These are phyloP conservation scores for Albophoma yamanashiensis DNA, from an alignment of 2,329 filamentous ascomycete genomes.

Conservation along the genomic window DNA sequence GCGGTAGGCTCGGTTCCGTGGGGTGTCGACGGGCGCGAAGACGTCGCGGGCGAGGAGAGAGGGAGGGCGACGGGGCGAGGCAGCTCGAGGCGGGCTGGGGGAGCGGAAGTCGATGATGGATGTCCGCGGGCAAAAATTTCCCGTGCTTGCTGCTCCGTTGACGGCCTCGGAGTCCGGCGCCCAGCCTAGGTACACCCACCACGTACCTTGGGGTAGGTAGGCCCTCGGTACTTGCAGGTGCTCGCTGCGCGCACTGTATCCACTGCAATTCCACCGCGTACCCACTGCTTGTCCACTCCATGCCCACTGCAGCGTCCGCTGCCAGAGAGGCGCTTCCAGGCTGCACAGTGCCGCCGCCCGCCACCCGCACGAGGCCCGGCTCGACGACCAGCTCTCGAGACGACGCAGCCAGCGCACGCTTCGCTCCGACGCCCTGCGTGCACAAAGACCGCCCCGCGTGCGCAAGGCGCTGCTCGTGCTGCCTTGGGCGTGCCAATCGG, in stretches of 20 bases:
- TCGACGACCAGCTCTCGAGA: neutral
- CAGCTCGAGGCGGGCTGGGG: neutral
- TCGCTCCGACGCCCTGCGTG: too few relatives aligned
- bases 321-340: too few relatives aligned
- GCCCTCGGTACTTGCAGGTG: too few relatives aligned
- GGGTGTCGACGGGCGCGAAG: neutral
- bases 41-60: neutral
- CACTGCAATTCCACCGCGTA: too few relatives aligned
- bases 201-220: too few relatives aligned
- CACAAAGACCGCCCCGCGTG: too few relatives aligned
- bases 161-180: slow-evolving; percentile 24
- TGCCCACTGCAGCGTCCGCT: too few relatives aligned
- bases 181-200: too few relatives aligned
- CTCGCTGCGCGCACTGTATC: neutral
- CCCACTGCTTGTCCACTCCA: too few relatives aligned
- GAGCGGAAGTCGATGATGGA: slow-evolving; percentile 8
- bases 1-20: neutral
- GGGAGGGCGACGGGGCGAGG: neutral
- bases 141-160: slow-evolving; percentile 20
- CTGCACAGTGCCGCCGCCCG: neutral
- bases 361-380: neutral
- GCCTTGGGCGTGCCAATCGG: neutral
- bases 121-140: slow-evolving; percentile 18
- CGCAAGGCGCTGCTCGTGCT: too few relatives aligned
- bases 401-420: too few relatives aligned